Conservation (phyloP, 2,329 filamentous ascomycete genomes). For the Dendryphion nanum region DNA sequence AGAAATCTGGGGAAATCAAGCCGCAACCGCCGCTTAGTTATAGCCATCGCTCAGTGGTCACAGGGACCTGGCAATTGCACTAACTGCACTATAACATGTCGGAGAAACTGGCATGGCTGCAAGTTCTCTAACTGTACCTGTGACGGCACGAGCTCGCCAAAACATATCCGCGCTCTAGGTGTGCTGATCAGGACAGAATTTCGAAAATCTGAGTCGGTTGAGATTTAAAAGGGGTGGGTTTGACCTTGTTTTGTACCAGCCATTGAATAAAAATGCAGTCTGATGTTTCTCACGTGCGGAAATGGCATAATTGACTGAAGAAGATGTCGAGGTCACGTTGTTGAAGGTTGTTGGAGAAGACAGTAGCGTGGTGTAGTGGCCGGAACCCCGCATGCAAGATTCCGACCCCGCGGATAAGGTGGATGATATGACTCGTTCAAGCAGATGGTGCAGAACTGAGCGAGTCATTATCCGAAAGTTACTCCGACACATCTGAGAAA, state of each 20-base stretch:
- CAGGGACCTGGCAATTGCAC: conserved; percentile 15
- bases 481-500: too few relatives aligned
- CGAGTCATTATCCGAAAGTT: too few relatives aligned
- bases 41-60: conserved; percentile 14
- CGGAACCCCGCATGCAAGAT: conserved; percentile 18
- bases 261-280: too few relatives aligned
- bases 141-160: conserved; percentile 3
- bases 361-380: conserved; percentile 10
- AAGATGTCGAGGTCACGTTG: conserved; percentile 14
- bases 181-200: conserved; percentile 23
- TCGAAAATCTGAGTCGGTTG: too few relatives aligned
- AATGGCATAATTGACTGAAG: too few relatives aligned
- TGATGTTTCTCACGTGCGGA: conserved; percentile 2
- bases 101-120: conserved; percentile 4
- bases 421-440: too few relatives aligned
- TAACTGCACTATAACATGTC: conserved; percentile 11
- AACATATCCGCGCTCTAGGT: conserved; percentile 24
- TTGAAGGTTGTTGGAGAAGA: conserved; percentile 4
- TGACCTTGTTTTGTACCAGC: too few relatives aligned
- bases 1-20: conserved; percentile 1
- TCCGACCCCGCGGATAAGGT: too few relatives aligned
- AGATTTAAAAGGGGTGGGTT: too few relatives aligned
- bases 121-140: too few relatives aligned
- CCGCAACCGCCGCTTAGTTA: conserved; percentile 13
- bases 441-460: too few relatives aligned